Conservation (phyloP, 129 eudicot genomes). For the Pittosporum tobira region DNA sequence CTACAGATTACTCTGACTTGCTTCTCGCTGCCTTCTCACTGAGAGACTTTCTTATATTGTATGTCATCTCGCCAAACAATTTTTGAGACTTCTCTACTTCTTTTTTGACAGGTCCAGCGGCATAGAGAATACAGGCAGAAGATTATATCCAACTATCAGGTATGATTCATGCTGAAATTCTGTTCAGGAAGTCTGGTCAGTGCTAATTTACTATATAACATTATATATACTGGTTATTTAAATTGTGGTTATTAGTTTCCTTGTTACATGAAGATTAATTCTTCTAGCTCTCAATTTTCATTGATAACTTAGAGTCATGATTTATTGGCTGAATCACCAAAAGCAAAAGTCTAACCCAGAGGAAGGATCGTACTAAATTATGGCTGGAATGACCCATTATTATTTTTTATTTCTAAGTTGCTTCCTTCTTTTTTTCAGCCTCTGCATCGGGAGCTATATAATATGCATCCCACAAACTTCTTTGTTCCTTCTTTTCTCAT, state of each 20-base stretch:
- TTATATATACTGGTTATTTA: too few relatives aligned
- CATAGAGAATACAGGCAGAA: slow-evolving; percentile 69
- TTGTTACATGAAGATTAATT: background rate
- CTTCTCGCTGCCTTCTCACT: background rate
- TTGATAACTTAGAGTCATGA: too few relatives aligned
- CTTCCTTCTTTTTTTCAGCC: slow-evolving; percentile 46
- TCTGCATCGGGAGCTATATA: slow-evolving; percentile 58
- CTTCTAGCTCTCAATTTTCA: too few relatives aligned
- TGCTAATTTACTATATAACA: too few relatives aligned
- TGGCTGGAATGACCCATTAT: slow-evolving; percentile 13
- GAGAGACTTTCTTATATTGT: background rate
- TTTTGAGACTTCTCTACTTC: slow-evolving; percentile 9
- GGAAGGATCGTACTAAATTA: too few relatives aligned
- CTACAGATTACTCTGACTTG: too few relatives aligned
- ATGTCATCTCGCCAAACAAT: slow-evolving; percentile 8
- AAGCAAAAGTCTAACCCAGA: too few relatives aligned
- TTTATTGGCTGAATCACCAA: too few relatives aligned
- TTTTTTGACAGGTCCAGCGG: slow-evolving; percentile 56
- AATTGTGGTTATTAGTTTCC: background rate
- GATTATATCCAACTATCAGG: slow-evolving; percentile 84
- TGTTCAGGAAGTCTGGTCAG: too few relatives aligned
- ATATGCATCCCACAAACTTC: slow-evolving; percentile 54
- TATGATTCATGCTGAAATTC: slow-evolving; percentile 12
- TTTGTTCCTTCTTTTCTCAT: slow-evolving; percentile 66
- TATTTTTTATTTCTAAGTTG: background rate